Base-by-base conservation (phyloP, 176 grass and related monocot species). In the Carex parvula region DNA sequence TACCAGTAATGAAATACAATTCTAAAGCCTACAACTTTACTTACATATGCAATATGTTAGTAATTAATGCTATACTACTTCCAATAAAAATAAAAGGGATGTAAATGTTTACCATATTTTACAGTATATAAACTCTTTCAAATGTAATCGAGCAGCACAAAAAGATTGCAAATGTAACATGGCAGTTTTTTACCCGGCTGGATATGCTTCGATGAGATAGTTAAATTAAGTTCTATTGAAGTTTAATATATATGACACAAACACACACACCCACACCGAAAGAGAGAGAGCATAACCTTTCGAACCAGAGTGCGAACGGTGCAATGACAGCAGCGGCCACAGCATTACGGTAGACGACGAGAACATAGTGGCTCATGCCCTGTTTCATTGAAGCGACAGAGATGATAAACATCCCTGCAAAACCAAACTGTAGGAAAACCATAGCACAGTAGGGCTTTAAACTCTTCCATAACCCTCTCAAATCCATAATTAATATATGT, bases 291-390 rank as follows among this genome's bases (percentile, higher is more conserved):
- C 21, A 77, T 12, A 11, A 87, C 90, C 90, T 92, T 67, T 94
- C 94, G 66, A 97, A 94, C 81, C 55, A 94, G 15, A 97, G 85
- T 24, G 94, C 88, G 44, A 97, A 97, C 0, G 94, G 94, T 13
- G 86, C 72, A 73, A 92, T 85, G 60, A 90, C 85, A 18, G 41
- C 33, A 2, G 85, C 90, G 0, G 87, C 94, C 9, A 90, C 82
- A 9, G 56, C 67, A 32, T 97, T 97, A 17, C 94, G 88, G 53
- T 97, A 97, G 50, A 97, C 92, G n/a, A 97, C 94, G 29, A 97
- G 92, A 26, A 97, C 88, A 60, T 94, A 97, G 72, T 97, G 94
- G 84, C 92, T 97, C 94, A 97, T 97, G 33, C 94, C 94, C 11
- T 86, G 90, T 20, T 91, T 90, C 78, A 97, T 79, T 0, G 94